phyloP scores from a whole-genome alignment of 352 stramenopile species.

The Phytophthora palmivora region DNA sequence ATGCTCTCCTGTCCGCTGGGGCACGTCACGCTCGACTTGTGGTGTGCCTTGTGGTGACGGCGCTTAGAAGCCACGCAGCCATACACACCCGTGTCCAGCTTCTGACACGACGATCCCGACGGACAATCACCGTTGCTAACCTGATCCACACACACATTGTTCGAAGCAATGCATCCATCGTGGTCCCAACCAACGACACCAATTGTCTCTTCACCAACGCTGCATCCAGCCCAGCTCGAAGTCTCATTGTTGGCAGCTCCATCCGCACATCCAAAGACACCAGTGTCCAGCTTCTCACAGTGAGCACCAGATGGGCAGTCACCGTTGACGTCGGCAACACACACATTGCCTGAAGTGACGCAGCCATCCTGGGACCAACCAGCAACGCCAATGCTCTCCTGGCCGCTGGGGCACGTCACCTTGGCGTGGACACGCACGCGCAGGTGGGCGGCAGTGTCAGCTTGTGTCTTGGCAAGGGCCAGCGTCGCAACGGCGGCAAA shows the following conservation, averaged over 20 bases:
- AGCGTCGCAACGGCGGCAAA: slow-evolving; percentile 32
- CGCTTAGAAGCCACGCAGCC: slow-evolving; percentile 34
- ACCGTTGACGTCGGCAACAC: background rate
- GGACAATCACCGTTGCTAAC: slow-evolving; percentile 34
- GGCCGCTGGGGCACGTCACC: slow-evolving; percentile 16
- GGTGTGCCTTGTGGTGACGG: slow-evolving; percentile 11
- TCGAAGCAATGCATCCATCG: slow-evolving; percentile 23
- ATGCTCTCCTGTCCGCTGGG: slow-evolving; percentile 27
- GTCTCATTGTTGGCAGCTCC: too few species aligned
- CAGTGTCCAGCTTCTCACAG: too few species aligned
- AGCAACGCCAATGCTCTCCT: slow-evolving; percentile 27
- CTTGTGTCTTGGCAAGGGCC: slow-evolving; percentile 29
- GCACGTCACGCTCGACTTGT: slow-evolving; percentile 20
- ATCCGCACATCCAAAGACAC: too few species aligned
- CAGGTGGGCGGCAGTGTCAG: slow-evolving; percentile 34
- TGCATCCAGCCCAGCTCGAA: too few species aligned
- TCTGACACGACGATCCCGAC: slow-evolving; percentile 24
- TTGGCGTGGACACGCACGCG: slow-evolving; percentile 36
- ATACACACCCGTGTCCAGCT: slow-evolving; percentile 39
- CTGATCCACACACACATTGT: slow-evolving; percentile 31
- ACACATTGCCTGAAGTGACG: slow-evolving; percentile 1
- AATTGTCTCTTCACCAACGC: too few species aligned
- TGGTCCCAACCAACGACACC: slow-evolving; percentile 25
- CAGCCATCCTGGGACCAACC: slow-evolving; percentile 22
- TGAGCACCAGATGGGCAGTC: too few species aligned